Conservation (phyloP, 805 yeast genomes). For the Saccharomycopsis fodiens region DNA sequence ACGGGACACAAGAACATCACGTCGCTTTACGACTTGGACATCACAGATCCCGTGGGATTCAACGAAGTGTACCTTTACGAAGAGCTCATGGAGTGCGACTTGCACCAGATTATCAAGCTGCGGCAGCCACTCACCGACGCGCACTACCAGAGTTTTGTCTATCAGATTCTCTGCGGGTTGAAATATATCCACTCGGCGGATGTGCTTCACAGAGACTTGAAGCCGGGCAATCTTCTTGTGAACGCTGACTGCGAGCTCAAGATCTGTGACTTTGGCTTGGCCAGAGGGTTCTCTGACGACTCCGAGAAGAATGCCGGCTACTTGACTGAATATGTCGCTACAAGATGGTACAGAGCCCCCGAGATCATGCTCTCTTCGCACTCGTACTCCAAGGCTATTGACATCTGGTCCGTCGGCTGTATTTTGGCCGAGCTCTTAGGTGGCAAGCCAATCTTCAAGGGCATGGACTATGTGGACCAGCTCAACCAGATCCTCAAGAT, state of each 20-base stretch:
- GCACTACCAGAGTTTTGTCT: constrained; percentile 88
- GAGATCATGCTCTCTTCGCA: constrained; percentile 94
- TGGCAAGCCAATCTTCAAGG: constrained; percentile 86
- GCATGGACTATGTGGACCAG: constrained; percentile 94
- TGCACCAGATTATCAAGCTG: constrained; percentile 93
- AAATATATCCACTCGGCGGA: constrained; percentile 87
- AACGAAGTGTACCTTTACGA: constrained; percentile 91
- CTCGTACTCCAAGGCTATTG: constrained; percentile 93
- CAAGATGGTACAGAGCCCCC: constrained; percentile 98
- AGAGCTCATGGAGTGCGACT: constrained; percentile 97
- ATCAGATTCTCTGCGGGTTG: constrained; percentile 87
- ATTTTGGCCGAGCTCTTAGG: constrained; percentile 90
- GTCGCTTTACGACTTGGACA: constrained; percentile 89
- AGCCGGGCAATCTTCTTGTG: constrained; percentile 88
- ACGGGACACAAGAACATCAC: constrained; percentile 96
- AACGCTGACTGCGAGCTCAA: constrained; percentile 96
- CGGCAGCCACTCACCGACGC: constrained; percentile 92
- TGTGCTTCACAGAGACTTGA: constrained; percentile 87
- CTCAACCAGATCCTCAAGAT: constrained; percentile 78
- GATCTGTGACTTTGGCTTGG: constrained; percentile 94
- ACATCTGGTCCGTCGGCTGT: constrained; percentile 97
- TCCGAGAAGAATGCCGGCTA: constrained; percentile 88
- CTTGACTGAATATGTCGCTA: constrained; percentile 95
- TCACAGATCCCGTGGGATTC: constrained; percentile 70
- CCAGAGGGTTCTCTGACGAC: constrained; percentile 80